Evolutionary conservation across 2,329 filamentous ascomycete species (phyloP), one percentile per base, ranked within the genome.

Genomic region (Pestalotiopsis sp.): DNA sequence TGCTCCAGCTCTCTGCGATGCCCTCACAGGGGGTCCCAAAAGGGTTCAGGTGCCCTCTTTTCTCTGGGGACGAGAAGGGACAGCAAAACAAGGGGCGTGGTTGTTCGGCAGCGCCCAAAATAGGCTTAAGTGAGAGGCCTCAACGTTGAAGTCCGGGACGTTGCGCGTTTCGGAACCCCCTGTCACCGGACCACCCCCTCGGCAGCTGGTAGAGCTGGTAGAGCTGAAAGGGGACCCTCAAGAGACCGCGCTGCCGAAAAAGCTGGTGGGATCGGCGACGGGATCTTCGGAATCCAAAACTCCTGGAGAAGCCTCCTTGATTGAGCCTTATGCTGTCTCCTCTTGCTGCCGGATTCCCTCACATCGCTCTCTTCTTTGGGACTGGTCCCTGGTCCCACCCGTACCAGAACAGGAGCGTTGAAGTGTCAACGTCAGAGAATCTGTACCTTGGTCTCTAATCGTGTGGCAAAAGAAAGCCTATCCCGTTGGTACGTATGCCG

Each of bases 111-210:
- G 20, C n/a, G 31, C 39, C 49, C 31, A 20, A 59, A 52, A 58
- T 45, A 56, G 64, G 23, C 60, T 38, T 23, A 52, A 52, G 45
- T 52, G 45, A 20, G 31, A n/a, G 27, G 58, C 58, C 58, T 38
- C 58, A 31, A 31, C 20, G 39, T 39, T 27, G 38, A 36, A n/a
- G 25, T 67, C 38, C 58, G 68, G 66, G 45, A 67, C 68, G 63
- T 41, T 64, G 38, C 57, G 56, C 56, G 68, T 70, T 70, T 69
- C 68, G 57, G 52, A 69, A 61, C 62, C 68, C 45, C 68, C 65
- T 67, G 65, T 52, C 65, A 36, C 25, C 38, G 20, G 20, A 36
- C n/a, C 25, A 12, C 41, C 63, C 41, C 20, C 36, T 66, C 23
- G 63, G 63, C 52, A 58, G 45, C 45, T 52, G 45, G 45, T 52